Evolutionary conservation across 1,139 yeast species (phyloP).

Genomic region (Taphrina populina): DNA sequence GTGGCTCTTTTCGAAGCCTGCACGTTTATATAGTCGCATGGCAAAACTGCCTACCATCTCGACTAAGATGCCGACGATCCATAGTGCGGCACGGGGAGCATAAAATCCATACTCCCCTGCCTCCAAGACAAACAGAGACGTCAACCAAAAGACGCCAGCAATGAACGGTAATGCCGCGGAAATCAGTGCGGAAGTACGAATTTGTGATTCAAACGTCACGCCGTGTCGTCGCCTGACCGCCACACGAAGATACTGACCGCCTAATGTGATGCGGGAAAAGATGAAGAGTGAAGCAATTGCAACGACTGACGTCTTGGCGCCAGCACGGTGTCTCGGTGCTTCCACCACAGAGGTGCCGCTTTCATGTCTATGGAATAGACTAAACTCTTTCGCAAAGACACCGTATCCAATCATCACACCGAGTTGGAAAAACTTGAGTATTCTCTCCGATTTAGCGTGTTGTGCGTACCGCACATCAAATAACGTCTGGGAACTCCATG

Average conservation of each 20-base stretch:
- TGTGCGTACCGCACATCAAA: slow-evolving; percentile 22
- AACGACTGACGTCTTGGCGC: slow-evolving; percentile 5
- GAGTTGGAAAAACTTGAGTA: slow-evolving; percentile 19
- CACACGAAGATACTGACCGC: slow-evolving; percentile 16
- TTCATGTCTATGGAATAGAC: slow-evolving; percentile 8
- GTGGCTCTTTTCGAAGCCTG: slow-evolving; percentile 26
- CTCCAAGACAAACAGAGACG: slow-evolving; percentile 14
- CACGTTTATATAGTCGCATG: slow-evolving; percentile 14
- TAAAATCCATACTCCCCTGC: not conserved
- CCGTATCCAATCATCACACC: slow-evolving; percentile 18
- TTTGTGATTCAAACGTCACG: not conserved
- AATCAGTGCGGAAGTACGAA: not conserved
- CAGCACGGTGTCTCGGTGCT: slow-evolving; percentile 4
- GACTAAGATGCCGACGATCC: slow-evolving; percentile 23
- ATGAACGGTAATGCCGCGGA: slow-evolving; percentile 18
- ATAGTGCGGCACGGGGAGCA: slow-evolving; percentile 12
- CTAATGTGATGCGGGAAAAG: slow-evolving; percentile 16
- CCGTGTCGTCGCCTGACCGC: slow-evolving; percentile 15
- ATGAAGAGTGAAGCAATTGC: slow-evolving; percentile 16
- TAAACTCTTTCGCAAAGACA: slow-evolving; percentile 23
- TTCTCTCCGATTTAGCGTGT: slow-evolving; percentile 7
- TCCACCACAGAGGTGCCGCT: not conserved
- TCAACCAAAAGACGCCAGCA: slow-evolving; percentile 21
- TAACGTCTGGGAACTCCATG: slow-evolving; percentile 31
- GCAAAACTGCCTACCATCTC: slow-evolving; percentile 20